phyloP scores from a whole-genome alignment of 2,329 filamentous ascomycete species.

The Aspergillus phoenicis region DNA sequence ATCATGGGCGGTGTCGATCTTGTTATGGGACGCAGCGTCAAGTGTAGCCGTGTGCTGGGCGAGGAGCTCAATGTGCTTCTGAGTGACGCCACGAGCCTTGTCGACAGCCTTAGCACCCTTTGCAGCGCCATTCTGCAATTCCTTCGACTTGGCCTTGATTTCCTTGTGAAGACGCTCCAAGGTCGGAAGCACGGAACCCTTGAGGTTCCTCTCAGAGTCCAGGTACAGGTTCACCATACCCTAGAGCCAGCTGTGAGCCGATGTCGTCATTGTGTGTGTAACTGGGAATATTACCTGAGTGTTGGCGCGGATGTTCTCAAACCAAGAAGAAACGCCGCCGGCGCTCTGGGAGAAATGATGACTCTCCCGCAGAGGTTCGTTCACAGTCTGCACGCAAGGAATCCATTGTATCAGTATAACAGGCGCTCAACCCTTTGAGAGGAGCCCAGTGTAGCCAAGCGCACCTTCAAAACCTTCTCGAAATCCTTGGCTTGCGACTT shows the following conservation, averaged over 20 bases:
- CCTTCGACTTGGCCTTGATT: slow-evolving; percentile 95
- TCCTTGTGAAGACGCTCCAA: slow-evolving; percentile 91
- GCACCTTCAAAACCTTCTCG: slow-evolving; percentile 85
- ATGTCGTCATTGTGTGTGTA: too few relatives aligned
- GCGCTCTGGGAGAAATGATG: slow-evolving; percentile 90
- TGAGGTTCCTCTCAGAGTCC: slow-evolving; percentile 89
- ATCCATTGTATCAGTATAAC: slow-evolving; percentile 11
- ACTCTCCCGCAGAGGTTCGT: slow-evolving; percentile 80
- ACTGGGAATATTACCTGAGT: slow-evolving; percentile 65
- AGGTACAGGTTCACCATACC: slow-evolving; percentile 84
- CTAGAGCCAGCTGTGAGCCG: slow-evolving; percentile 43
- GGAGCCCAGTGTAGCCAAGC: slow-evolving; percentile 14
- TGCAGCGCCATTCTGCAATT: slow-evolving; percentile 75
- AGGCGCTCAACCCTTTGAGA: background rate
- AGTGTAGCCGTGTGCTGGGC: slow-evolving; percentile 81
- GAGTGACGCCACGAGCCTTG: slow-evolving; percentile 79
- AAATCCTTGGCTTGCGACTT: slow-evolving; percentile 88
- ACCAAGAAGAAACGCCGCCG: slow-evolving; percentile 85
- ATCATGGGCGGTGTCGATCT: slow-evolving; percentile 72
- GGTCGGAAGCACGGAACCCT: slow-evolving; percentile 80
- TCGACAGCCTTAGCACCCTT: slow-evolving; percentile 90
- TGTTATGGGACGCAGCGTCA: slow-evolving; percentile 70
- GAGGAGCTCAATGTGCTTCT: slow-evolving; percentile 95
- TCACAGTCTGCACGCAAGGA: slow-evolving; percentile 65
- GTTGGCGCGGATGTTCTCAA: slow-evolving; percentile 91